Evolutionary conservation across 768 basidiomycete genomes (phyloP), one percentile per base, ranked within the genome.

Genomic region (Suillus lakei): DNA sequence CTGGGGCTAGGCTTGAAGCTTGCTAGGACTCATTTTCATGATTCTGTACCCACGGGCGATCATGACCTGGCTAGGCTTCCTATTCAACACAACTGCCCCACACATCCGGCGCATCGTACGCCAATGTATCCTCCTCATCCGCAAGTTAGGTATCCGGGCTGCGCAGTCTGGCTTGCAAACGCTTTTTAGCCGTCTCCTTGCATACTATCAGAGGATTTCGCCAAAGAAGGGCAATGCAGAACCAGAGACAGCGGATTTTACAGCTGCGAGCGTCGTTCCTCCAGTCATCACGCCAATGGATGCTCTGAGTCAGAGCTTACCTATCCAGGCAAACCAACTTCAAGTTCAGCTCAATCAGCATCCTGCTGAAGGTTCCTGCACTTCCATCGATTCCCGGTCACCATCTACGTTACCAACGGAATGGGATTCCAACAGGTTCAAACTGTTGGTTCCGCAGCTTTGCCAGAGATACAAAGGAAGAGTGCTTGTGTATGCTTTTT

Each of bases 341-440:
- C 38, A 32, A 6, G 21, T 59, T 28, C 56, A 59, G 38, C 26
- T 21, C 38, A 59, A 28, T 32, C 51, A 54, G 3, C 21, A 32
- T 39, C 18, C 26, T 59, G 23, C 18, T 28, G 9, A 18, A 28
- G 4, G 18, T 13, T 28, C 56, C 10, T 16, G 5, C 38, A 12
- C 18, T 39, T 59, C 56, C 38, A 12, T 28, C 18, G 6, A 59
- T 39, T 59, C 26, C 10, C 23, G 10, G 26, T 26, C 26, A 21
- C 38, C 18, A 1, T 41, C 38, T 21, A 12, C 10, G 26, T 28
- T 39, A 10, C 9, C 56, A 28, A 21, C 18, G 5, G 56, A 59
- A 59, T 59, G 56, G 56, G 38, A 59, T 41, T 26, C 26, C 3
- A 28, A 10, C 10, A 59, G 10, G 56, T 59, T 59, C 56, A 59